Conservation (phyloP, 768 basidiomycete species). For the Kockovaella imperatae region DNA sequence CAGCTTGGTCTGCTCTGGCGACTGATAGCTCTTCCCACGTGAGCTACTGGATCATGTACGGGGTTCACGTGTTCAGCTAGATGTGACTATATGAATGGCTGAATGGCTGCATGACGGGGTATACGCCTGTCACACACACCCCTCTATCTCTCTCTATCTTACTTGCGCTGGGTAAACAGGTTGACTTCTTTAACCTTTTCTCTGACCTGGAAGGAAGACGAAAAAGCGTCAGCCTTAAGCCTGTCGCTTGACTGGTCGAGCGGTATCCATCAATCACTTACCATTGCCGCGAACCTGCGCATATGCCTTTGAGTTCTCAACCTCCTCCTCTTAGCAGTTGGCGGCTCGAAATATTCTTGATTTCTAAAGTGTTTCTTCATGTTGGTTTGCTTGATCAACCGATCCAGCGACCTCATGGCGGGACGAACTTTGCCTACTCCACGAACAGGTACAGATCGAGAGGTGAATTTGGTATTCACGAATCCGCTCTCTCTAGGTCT, state of each 20-base stretch:
- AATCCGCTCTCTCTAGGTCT: neutral
- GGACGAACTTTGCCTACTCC: neutral
- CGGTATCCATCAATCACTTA: constrained; percentile 9
- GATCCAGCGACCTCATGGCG: neutral
- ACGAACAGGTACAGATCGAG: neutral
- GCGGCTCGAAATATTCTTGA: constrained; percentile 26
- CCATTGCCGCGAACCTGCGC: constrained; percentile 28
- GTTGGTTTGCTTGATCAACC: constrained; percentile 12
- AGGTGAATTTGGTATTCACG: neutral
- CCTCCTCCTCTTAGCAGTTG: constrained; percentile 23
- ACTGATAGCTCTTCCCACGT: too few species aligned
- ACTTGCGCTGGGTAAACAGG: neutral
- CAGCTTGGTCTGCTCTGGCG: too few species aligned
- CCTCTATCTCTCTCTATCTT: neutral
- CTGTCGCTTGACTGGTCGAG: neutral
- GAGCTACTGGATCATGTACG: too few species aligned
- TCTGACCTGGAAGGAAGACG: constrained; percentile 28
- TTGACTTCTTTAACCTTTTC: constrained; percentile 23
- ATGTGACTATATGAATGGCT: too few species aligned
- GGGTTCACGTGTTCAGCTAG: too few species aligned
- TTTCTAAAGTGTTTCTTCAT: constrained; percentile 19
- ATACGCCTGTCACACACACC: too few species aligned
- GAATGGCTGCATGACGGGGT: too few species aligned
- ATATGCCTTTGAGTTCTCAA: constrained; percentile 25
- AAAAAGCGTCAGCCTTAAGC: neutral